Evolutionary conservation across 805 yeast species (phyloP).

Genomic region (Myxozyma udenii): DNA sequence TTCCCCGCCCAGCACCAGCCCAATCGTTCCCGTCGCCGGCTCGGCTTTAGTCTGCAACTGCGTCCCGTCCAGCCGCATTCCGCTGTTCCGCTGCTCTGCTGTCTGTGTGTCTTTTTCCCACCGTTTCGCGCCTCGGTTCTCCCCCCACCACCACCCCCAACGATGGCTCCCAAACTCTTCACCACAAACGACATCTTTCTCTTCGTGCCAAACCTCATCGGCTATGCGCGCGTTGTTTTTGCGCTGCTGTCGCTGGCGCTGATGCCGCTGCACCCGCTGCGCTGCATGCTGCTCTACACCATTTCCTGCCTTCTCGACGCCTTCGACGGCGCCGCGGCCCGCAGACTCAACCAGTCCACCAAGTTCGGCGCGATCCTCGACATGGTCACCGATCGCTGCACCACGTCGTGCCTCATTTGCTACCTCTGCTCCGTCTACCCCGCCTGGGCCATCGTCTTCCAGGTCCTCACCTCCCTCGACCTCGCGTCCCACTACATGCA

Average conservation of each 20-base stretch:
- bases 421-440: slow-evolving; percentile 82
- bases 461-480: slow-evolving; percentile 70
- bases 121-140: too few species aligned
- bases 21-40: too few species aligned
- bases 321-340: slow-evolving; percentile 92
- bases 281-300: slow-evolving; percentile 68
- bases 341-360: slow-evolving; percentile 83
- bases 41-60: too few species aligned
- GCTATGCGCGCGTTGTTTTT: slow-evolving; percentile 78
- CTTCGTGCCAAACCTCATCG: slow-evolving; percentile 88
- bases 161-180: slow-evolving; percentile 25
- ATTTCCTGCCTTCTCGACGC: slow-evolving; percentile 92
- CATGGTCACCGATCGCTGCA: slow-evolving; percentile 98
- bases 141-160: slow-evolving; percentile 2
- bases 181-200: slow-evolving; percentile 60
- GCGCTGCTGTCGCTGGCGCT: slow-evolving; percentile 75
- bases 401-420: slow-evolving; percentile 90
- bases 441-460: slow-evolving; percentile 65
- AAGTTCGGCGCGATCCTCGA: slow-evolving; percentile 94
- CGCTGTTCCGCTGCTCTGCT: too few species aligned
- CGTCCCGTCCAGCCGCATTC: too few species aligned
- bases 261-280: slow-evolving; percentile 80
- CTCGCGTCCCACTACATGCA: slow-evolving; percentile 96
- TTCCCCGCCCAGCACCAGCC: too few species aligned
- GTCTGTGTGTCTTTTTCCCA: too few species aligned